These are phyloP conservation scores for Panellus pusillus DNA, from an alignment of 768 basidiomycete species.

Conservation along the genomic window DNA sequence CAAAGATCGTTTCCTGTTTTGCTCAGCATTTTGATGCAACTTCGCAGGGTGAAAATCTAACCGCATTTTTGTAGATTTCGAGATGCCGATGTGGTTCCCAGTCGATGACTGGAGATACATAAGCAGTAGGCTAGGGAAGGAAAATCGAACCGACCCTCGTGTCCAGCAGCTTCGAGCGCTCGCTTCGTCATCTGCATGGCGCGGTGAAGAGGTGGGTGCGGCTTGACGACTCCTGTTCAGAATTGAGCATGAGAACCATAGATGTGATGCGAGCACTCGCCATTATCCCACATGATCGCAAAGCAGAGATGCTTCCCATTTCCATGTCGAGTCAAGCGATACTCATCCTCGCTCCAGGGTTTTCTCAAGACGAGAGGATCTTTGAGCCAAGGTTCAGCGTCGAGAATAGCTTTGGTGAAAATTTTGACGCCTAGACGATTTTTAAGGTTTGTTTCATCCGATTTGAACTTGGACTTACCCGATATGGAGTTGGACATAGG, in stretches of 20 bases:
- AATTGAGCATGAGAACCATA: neutral
- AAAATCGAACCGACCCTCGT: constrained; percentile 35
- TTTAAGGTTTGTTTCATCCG: no score
- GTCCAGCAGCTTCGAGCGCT: constrained; percentile 49
- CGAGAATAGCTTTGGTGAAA: constrained; percentile 54
- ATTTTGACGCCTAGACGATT: constrained; percentile 35
- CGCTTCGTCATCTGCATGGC: constrained; percentile 48
- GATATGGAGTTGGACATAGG: constrained; percentile 52
- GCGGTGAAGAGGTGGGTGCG: constrained; percentile 52
- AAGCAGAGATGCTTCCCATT: constrained; percentile 46
- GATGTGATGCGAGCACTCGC: constrained; percentile 3
- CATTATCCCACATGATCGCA: constrained; percentile 53
- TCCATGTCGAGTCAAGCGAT: constrained; percentile 47
- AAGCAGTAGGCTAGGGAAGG: neutral
- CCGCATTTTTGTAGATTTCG: constrained; percentile 48
- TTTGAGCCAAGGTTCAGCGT: constrained; percentile 50
- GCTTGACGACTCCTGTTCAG: constrained; percentile 35
- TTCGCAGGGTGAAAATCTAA: constrained; percentile 8
- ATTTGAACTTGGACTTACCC: constrained; percentile 17
- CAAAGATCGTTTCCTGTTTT: constrained; percentile 47
- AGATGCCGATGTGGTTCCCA: constrained; percentile 60
- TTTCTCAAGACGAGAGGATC: constrained; percentile 54
- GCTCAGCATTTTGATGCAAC: neutral
- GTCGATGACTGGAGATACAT: constrained; percentile 50
- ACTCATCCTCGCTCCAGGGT: constrained; percentile 46